Evolutionary conservation across 2,329 filamentous ascomycete species (phyloP).

Genomic region (Pseudophaeomoniella oleicola): DNA sequence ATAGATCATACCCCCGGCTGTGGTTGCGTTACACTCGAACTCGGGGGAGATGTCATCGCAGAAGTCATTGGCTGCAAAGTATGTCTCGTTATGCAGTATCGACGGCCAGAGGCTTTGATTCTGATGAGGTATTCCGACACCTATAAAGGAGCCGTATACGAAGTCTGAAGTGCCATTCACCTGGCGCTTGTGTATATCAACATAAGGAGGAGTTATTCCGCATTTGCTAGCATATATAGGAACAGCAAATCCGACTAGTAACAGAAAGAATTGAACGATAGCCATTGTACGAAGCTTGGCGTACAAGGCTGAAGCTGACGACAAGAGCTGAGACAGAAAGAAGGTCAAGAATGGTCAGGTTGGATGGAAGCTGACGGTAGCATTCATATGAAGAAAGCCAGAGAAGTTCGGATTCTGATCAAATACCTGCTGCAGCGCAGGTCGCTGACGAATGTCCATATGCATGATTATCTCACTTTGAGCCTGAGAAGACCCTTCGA

Average conservation of each 20-base stretch:
- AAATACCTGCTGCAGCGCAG: too few species aligned
- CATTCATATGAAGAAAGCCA: too few species aligned
- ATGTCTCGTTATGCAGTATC: conserved; percentile 26
- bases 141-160: conserved; percentile 31
- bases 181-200: conserved; percentile 28
- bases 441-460: too few species aligned
- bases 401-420: too few species aligned
- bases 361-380: too few species aligned
- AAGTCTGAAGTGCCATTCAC: conserved; percentile 23
- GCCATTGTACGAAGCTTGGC: not conserved
- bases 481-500: too few species aligned
- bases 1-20: conserved; percentile 8
- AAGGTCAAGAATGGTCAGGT: too few species aligned
- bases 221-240: conserved; percentile 13
- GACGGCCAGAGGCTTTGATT: conserved; percentile 31
- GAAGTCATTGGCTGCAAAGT: conserved; percentile 19
- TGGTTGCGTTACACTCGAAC: conserved; percentile 3
- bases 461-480: too few species aligned
- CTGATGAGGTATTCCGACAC: conserved; percentile 26
- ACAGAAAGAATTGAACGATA: not conserved
- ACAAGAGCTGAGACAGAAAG: not conserved
- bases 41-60: conserved; percentile 19
- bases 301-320: not conserved
- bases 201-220: conserved; percentile 17
- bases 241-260: not conserved